These are phyloP conservation scores for Taphrina deformans DNA, from an alignment of 1,139 yeast genomes.

Conservation along the genomic window DNA sequence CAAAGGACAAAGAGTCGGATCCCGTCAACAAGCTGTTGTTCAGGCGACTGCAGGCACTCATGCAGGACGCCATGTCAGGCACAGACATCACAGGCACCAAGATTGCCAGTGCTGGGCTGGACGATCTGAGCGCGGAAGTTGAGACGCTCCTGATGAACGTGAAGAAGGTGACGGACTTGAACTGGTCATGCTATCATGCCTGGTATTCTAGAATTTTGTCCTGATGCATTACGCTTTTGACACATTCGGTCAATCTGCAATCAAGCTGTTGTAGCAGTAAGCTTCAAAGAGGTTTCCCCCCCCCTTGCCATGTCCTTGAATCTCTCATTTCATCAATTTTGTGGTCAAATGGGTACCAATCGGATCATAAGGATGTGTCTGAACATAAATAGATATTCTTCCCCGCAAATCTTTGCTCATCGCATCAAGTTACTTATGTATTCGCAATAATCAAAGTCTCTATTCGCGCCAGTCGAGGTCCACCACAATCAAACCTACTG, in stretches of 20 bases:
- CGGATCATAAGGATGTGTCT: too few species aligned
- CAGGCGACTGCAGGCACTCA: conserved; percentile 11
- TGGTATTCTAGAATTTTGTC: conserved; percentile 4
- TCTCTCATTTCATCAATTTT: too few species aligned
- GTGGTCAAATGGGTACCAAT: too few species aligned
- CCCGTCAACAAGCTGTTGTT: not conserved
- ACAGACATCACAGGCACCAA: conserved; percentile 2
- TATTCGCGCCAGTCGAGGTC: not conserved
- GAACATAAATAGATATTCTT: too few species aligned
- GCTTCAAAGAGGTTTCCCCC: too few species aligned
- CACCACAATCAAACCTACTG: not conserved
- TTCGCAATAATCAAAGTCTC: not conserved
- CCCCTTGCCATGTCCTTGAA: too few species aligned
- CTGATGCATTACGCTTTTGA: too few species aligned
- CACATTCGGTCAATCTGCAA: too few species aligned
- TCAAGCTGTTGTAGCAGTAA: too few species aligned
- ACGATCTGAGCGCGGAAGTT: conserved; percentile 11
- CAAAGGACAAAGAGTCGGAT: not conserved
- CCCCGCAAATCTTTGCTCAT: too few species aligned
- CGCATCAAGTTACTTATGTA: too few species aligned
- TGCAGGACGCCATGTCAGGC: not conserved
- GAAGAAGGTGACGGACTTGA: conserved; percentile 6
- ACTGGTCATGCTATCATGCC: conserved; percentile 7
- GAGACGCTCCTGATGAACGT: not conserved
- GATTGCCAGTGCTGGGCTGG: conserved; percentile 9